Base-by-base conservation (phyloP, 305 asterid species). In the Fraxinus nigra region DNA sequence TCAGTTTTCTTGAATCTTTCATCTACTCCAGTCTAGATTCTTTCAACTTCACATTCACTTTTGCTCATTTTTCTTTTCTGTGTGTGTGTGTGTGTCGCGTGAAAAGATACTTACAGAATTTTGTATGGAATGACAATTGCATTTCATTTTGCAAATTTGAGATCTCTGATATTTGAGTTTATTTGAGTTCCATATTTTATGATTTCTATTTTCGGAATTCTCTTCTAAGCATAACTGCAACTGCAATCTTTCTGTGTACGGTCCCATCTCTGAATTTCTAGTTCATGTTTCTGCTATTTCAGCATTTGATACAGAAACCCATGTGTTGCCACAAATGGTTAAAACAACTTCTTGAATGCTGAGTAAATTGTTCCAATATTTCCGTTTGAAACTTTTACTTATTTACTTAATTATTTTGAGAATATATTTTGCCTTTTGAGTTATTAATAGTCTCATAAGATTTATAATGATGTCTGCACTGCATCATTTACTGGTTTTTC, bases 401-500 rank as follows among this genome's bases (percentile, higher is more conserved):
- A 43, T 10, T 43, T 43, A 43, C 54, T 10, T 43, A 43, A 43
- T 48, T 48, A 48, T 48, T 14, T 48, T 48, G 59, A 46, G 6
- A 46, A 46, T 14, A 46, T 46, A 46, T 46, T 46, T 46, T 28
- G 24, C 67, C n/a, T 18, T 18, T 18, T 61, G 51, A 20, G 24
- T 43, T 28, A 9, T 26, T 75, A 48, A 48, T 14, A 48, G 20
- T 7, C 61, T 48, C 2, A 48, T 14, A 14, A 48, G 22, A 14
- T 1, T 48, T 48, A 48, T 48, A n/a, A 0, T 48, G 59, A 4
- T 48, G 22, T 14, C 77, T 76, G 38, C 72, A 35, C 72, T 81
- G 63, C n/a, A 69, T 82, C 81, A 61, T 83, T 80, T 83, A 86
- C 86, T 54, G 61, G 34, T 81, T 67, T 67, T 75, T 77, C 76